Conservation (phyloP, 768 basidiomycete species). For the Rhizopogon sp. region DNA sequence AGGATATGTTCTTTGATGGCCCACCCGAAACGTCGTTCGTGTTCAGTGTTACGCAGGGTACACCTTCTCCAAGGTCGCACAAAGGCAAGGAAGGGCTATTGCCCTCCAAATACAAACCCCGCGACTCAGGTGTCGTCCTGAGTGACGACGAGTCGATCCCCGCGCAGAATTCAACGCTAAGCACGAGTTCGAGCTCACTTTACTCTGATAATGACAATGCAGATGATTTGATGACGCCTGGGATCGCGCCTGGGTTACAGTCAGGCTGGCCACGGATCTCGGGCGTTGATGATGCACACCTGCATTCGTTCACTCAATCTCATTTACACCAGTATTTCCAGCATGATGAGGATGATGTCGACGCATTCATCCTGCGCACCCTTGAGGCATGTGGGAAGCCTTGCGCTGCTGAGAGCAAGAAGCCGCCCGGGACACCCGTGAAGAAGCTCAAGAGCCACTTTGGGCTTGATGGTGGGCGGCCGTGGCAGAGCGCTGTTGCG, state of each 20-base stretch:
- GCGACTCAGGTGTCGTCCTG: slow-evolving; percentile 60
- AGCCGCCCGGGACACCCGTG: slow-evolving; percentile 76
- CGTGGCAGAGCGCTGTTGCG: slow-evolving; percentile 80
- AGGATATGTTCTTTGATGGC: slow-evolving; percentile 53
- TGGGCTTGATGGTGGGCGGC: slow-evolving; percentile 47
- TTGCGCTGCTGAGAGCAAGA: slow-evolving; percentile 43
- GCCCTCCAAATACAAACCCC: slow-evolving; percentile 66
- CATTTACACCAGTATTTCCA: slow-evolving; percentile 9
- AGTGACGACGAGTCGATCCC: slow-evolving; percentile 58
- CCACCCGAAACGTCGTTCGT: slow-evolving; percentile 49
- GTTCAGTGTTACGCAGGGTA: slow-evolving; percentile 49
- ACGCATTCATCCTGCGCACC: slow-evolving; percentile 69
- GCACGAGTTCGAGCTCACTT: slow-evolving; percentile 55
- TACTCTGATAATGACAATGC: slow-evolving; percentile 44
- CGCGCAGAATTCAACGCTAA: slow-evolving; percentile 43
- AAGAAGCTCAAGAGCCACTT: slow-evolving; percentile 64
- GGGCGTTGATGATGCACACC: slow-evolving; percentile 35
- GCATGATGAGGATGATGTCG: slow-evolving; percentile 41
- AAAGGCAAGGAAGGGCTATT: slow-evolving; percentile 29
- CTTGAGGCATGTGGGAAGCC: slow-evolving; percentile 56
- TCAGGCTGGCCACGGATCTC: slow-evolving; percentile 62
- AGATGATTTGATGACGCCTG: slow-evolving; percentile 69
- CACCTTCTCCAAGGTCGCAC: slow-evolving; percentile 50
- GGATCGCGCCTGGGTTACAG: slow-evolving; percentile 41
- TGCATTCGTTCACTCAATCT: background rate